phyloP scores from a whole-genome alignment of 257 asterid genomes.

The Ocimum tenuiflorum region DNA sequence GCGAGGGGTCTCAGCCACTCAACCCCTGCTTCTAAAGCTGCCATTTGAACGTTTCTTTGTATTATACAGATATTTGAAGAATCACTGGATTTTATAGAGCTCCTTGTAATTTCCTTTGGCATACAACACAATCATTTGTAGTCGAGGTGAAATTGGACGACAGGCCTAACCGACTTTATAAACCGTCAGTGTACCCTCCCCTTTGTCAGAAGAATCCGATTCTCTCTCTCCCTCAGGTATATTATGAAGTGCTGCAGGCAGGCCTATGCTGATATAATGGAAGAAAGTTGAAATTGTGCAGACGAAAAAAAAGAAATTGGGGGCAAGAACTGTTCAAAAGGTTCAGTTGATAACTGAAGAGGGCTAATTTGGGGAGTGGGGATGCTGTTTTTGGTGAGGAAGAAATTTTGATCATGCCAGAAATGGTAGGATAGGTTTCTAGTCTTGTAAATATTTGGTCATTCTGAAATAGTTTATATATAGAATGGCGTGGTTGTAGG shows the following conservation, averaged over 20 bases:
- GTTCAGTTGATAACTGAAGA: too few species aligned
- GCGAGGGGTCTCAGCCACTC: constrained; percentile 58
- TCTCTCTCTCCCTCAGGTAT: not conserved
- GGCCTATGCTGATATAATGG: not conserved
- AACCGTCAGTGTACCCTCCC: constrained; percentile 24
- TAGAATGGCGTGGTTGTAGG: constrained; percentile 15
- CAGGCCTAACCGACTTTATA: constrained; percentile 38
- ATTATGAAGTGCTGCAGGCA: not conserved
- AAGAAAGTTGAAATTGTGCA: not conserved
- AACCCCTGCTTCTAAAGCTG: constrained; percentile 35
- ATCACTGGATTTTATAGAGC: not conserved
- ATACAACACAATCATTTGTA: not conserved
- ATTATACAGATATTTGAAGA: not conserved
- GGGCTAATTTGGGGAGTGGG: constrained; percentile 13
- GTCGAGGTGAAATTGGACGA: constrained; percentile 23
- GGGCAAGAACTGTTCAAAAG: constrained; percentile 31
- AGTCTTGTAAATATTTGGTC: too few species aligned
- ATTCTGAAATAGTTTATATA: too few species aligned
- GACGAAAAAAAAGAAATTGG: not conserved
- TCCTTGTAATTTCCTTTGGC: too few species aligned
- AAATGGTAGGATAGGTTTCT: constrained; percentile 8
- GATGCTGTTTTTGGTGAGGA: constrained; percentile 6
- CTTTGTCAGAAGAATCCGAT: constrained; percentile 49
- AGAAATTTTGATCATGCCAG: constrained; percentile 20
- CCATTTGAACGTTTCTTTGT: constrained; percentile 43